Base-by-base conservation (phyloP, 2,329 filamentous ascomycete genomes). In the Dendryphion nanum region DNA sequence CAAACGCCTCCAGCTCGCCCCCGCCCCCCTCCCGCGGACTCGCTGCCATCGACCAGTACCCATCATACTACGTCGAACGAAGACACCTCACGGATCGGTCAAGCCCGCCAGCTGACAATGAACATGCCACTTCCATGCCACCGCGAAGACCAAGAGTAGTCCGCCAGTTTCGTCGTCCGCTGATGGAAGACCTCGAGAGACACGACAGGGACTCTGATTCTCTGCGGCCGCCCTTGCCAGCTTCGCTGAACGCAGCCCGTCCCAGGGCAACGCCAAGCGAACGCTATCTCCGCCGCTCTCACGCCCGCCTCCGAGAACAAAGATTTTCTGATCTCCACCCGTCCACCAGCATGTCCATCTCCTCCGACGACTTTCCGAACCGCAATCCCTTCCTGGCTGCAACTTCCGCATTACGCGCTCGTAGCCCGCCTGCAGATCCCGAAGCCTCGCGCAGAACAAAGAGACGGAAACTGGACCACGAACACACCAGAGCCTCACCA, bases 381-480 rank as follows among this genome's bases (percentile, higher is more conserved):
- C 16, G 10, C 16, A 48, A 47, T 24, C 41, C 45, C 8, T 51
- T 54, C 37, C 37, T 38, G n/a, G 17, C 40, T 13, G 19, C 41
- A 13, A 38, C 37, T 18, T 16, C 43, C 7, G 37, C 18, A 30
- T n/a, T 38, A n/a, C 53, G 51, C 26, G 10, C 23, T 8, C 57
- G 51, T 16, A 59, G 57, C 41, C 57, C 57, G 5, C 33, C 46
- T 6, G 45, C 47, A 17, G 49, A 57, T 7, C 18, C 49, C 19
- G 51, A 51, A 36, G 37, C 37, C 38, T 45, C 48, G 18, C 56
- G 45, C 33, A 47, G 59, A 31, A 44, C 54, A 29, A 65, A 65
- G 48, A 51, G 60, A 31, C 57, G 71, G 47, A 71, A 70, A 48
- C 45, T 72, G 15, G 64, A 69, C 17, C 57, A 64, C 30, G 61